phyloP scores from a whole-genome alignment of 73 alveolate species.

The Paraurostyla sp. region DNA sequence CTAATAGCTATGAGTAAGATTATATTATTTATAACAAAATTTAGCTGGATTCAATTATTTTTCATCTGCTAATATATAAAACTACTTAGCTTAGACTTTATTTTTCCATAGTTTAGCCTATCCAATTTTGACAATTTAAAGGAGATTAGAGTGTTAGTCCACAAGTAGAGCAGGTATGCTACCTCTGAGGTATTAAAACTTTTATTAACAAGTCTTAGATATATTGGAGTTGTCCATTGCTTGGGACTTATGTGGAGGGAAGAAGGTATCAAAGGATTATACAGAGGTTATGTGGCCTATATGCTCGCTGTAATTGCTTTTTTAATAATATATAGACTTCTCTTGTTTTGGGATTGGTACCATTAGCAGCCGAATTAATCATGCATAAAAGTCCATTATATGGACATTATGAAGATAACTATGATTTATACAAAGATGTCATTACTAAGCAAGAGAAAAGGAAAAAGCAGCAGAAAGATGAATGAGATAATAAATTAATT shows the following conservation, averaged over 20 bases:
- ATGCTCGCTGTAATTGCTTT: slow-evolving; percentile 28
- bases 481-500: neutral
- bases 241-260: slow-evolving; percentile 73
- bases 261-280: slow-evolving; percentile 68
- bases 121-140: slow-evolving; percentile 77
- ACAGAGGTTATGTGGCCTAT: slow-evolving; percentile 77
- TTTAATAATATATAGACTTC: neutral
- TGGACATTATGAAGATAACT: slow-evolving; percentile 19
- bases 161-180: slow-evolving; percentile 70
- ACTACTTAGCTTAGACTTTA: slow-evolving; percentile 23
- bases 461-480: neutral
- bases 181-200: slow-evolving; percentile 52
- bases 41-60: slow-evolving; percentile 58
- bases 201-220: neutral
- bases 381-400: slow-evolving; percentile 22
- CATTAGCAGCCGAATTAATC: slow-evolving; percentile 17
- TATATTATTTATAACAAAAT: neutral
- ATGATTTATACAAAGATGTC: slow-evolving; percentile 22
- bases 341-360: neutral
- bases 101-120: slow-evolving; percentile 64
- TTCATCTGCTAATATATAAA: neutral
- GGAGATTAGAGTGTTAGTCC: slow-evolving; percentile 80
- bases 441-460: neutral
- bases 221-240: slow-evolving; percentile 67
- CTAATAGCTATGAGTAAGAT: slow-evolving; percentile 38